Evolutionary conservation across 352 stramenopile species (phyloP).

Genomic region (Globisporangium orthogonon): DNA sequence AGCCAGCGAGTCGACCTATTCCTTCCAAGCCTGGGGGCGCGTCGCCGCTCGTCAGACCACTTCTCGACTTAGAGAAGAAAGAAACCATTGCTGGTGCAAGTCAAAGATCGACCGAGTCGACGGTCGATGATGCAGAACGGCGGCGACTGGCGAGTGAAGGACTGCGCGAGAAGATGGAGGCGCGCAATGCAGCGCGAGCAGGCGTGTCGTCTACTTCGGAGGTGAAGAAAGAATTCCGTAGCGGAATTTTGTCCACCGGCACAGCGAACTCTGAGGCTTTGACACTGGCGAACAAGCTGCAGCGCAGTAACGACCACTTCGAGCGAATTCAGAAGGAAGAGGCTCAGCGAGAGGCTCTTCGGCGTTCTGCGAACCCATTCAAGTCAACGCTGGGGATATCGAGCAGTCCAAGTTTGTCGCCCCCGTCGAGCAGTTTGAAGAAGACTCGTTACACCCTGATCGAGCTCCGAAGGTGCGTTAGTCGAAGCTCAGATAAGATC

Average conservation of each 20-base stretch:
- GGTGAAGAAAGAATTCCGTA: slow-evolving; percentile 5
- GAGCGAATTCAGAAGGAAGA: slow-evolving; percentile 53
- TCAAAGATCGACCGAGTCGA: not conserved
- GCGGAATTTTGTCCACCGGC: not conserved
- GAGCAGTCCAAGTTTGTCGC: slow-evolving; percentile 13
- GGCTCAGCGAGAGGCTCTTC: slow-evolving; percentile 25
- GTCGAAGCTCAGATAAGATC: not conserved
- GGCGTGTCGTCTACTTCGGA: not conserved
- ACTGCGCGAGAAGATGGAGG: slow-evolving; percentile 37
- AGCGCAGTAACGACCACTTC: slow-evolving; percentile 47
- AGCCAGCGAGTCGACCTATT: not conserved
- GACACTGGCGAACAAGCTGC: slow-evolving; percentile 42
- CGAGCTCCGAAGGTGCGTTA: slow-evolving; percentile 43
- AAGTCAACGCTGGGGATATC: slow-evolving; percentile 50
- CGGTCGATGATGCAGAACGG: slow-evolving; percentile 26
- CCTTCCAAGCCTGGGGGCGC: slow-evolving; percentile 1
- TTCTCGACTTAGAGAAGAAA: slow-evolving; percentile 4
- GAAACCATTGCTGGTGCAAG: slow-evolving; percentile 11
- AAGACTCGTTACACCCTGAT: slow-evolving; percentile 53
- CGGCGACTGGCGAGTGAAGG: slow-evolving; percentile 23
- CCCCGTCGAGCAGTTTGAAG: slow-evolving; percentile 15
- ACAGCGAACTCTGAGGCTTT: slow-evolving; percentile 1
- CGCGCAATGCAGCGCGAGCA: slow-evolving; percentile 28
- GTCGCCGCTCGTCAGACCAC: slow-evolving; percentile 5
- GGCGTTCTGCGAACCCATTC: slow-evolving; percentile 28